A percentile compares a stretch with the other conserved stretches of the same genome.
phyloP scores from a whole-genome alignment of 345 rosid genomes.

The Heritiera littoralis region DNA sequence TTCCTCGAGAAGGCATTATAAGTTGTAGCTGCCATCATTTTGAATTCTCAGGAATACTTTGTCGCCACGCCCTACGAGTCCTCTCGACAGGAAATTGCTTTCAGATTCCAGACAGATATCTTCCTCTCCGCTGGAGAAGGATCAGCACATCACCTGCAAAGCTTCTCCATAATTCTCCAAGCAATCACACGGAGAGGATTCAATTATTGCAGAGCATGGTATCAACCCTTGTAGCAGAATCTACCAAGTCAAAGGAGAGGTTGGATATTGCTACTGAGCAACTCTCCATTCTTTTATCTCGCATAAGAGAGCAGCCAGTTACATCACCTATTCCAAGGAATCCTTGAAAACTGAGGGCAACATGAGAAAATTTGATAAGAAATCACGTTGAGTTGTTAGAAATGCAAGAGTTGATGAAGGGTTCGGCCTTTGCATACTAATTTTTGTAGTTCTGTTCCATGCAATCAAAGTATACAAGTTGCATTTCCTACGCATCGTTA shows the following conservation, averaged over 20 bases:
- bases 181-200: constrained; percentile 61
- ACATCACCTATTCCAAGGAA: constrained; percentile 41
- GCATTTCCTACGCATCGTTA: neutral
- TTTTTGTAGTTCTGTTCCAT: constrained; percentile 1
- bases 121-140: constrained; percentile 83
- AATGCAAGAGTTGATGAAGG: constrained; percentile 12
- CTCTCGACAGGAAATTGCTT: constrained; percentile 93
- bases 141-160: constrained; percentile 52
- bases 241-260: constrained; percentile 84
- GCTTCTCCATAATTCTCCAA: constrained; percentile 43
- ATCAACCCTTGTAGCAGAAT: constrained; percentile 65
- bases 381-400: neutral
- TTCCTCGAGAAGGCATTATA: constrained; percentile 79
- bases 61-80: constrained; percentile 89
- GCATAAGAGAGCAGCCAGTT: constrained; percentile 73
- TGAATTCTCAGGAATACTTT: constrained; percentile 92
- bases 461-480: neutral
- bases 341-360: constrained; percentile 25
- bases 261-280: constrained; percentile 77
- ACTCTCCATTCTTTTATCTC: constrained; percentile 68
- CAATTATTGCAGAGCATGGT: constrained; percentile 79
- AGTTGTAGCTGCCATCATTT: constrained; percentile 95
- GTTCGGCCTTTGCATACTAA: constrained; percentile 5
- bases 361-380: neutral
- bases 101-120: constrained; percentile 86